Evolutionary conservation across 129 eudicot species (phyloP).

Genomic region (Rutidosis leptorrhynchoides): DNA sequence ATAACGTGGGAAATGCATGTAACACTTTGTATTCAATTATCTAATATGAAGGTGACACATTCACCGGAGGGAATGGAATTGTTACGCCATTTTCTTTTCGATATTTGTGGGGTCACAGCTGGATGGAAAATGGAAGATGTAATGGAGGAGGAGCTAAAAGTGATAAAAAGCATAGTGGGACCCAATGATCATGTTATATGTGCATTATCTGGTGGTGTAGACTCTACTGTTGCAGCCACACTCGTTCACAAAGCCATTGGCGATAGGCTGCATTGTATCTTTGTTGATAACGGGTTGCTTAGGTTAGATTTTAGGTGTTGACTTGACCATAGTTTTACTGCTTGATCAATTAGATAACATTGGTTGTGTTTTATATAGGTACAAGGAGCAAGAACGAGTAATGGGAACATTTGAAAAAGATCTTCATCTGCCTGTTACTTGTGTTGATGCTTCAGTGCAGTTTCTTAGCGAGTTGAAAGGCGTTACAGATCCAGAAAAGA

Average conservation of each 20-base stretch:
- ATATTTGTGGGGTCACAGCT: slow-evolving; percentile 68
- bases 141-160: slow-evolving; percentile 70
- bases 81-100: slow-evolving; percentile 63
- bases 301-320: slow-evolving; percentile 44
- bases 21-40: neutral
- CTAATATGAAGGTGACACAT: slow-evolving; percentile 71
- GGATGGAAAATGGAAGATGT: slow-evolving; percentile 95
- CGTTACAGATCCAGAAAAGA: slow-evolving; percentile 73
- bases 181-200: slow-evolving; percentile 89
- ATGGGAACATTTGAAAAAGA: slow-evolving; percentile 86
- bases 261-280: slow-evolving; percentile 84
- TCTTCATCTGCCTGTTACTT: slow-evolving; percentile 93
- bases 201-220: slow-evolving; percentile 96
- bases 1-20: neutral
- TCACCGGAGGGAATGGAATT: slow-evolving; percentile 85
- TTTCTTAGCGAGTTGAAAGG: slow-evolving; percentile 81
- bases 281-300: slow-evolving; percentile 86
- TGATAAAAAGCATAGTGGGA: slow-evolving; percentile 56
- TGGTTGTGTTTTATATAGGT: slow-evolving; percentile 34
- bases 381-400: slow-evolving; percentile 81
- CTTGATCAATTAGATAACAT: neutral
- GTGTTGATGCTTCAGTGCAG: slow-evolving; percentile 81
- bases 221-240: slow-evolving; percentile 96
- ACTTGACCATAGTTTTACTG: neutral
- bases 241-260: slow-evolving; percentile 95